phyloP scores from a whole-genome alignment of 345 rosid genomes.

The Passiflora organensis region DNA sequence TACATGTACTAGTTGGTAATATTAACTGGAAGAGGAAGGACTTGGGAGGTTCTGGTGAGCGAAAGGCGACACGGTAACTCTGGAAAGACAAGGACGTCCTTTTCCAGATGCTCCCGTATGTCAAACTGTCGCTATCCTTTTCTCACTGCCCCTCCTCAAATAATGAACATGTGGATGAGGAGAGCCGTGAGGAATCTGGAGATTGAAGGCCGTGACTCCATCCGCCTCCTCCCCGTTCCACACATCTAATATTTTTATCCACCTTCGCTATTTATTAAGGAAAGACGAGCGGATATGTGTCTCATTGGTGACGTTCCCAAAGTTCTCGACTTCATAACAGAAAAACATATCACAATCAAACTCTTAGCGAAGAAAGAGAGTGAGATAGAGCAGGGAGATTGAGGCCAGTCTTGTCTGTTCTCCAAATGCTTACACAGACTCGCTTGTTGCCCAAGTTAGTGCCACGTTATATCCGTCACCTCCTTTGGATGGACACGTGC shows the following conservation, averaged over 20 bases:
- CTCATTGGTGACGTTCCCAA: slow-evolving; percentile 4
- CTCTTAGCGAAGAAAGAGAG: too few species aligned
- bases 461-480: slow-evolving; percentile 7
- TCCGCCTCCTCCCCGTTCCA: not conserved
- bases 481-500: slow-evolving; percentile 8
- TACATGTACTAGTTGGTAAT: too few species aligned
- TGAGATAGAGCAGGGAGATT: not conserved
- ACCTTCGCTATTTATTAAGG: too few species aligned
- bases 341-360: too few species aligned
- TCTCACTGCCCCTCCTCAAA: not conserved
- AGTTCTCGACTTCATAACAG: too few species aligned
- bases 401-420: not conserved
- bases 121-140: not conserved
- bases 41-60: too few species aligned
- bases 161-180: slow-evolving; percentile 20
- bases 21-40: too few species aligned
- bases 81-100: slow-evolving; percentile 17
- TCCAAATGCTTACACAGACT: not conserved
- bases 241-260: slow-evolving; percentile 11
- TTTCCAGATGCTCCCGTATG: slow-evolving; percentile 6
- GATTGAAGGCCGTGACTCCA: slow-evolving; percentile 16
- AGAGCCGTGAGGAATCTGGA: slow-evolving; percentile 44
- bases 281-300: too few species aligned
- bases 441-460: not conserved
- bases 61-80: slow-evolving; percentile 28